Evolutionary conservation across 2,329 filamentous ascomycete genomes (phyloP), one percentile per base, ranked within the genome.

Genomic region (Myriosclerotinia curreyana): DNA sequence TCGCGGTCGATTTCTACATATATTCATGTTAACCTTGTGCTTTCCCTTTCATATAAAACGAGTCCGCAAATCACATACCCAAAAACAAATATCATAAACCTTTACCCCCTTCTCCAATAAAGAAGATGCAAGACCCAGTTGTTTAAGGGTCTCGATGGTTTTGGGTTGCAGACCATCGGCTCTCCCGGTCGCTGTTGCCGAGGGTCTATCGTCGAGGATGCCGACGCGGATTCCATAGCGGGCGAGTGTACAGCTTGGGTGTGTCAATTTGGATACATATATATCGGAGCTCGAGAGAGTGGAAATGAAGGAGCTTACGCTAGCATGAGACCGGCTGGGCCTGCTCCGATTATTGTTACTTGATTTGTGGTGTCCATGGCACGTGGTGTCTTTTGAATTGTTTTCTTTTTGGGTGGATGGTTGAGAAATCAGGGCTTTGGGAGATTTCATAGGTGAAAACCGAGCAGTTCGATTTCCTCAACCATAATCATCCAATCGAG

Each of bases 151-250:
- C 72, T 87, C 85, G 28, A 86, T 83, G 0, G 83, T 86, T 14
- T 84, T 83, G 55, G 81, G 82, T 71, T 86, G 83, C 44, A 86
- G 80, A 3, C 84, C 84, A 68, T 90, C 86, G 14, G 86, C 87
- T 73, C 88, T 83, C 5, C 86, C 86, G 52, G 70, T 71, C 1
- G 68, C 66, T 0, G 89, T 92, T 71, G 85, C 85, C 70, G 89
- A 83, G 42, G 83, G 79, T 67, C 88, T 79, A 72, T 91, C 87
- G 76, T 92, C 89, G 56, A 91, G 79, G 52, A 91, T 81, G 49
- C 82, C 80, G 3, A 84, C 81, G 63, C 84, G 84, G 70, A 91
- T 84, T 17, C 88, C 88, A 70, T 84, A 89, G 11, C 87, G 81
- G 12, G 15, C 14, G 34, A 59, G 55, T 3, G 55, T 48, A 14